Conservation (phyloP, 31 red algal species). For the Odonthalia washingtoniensis region DNA sequence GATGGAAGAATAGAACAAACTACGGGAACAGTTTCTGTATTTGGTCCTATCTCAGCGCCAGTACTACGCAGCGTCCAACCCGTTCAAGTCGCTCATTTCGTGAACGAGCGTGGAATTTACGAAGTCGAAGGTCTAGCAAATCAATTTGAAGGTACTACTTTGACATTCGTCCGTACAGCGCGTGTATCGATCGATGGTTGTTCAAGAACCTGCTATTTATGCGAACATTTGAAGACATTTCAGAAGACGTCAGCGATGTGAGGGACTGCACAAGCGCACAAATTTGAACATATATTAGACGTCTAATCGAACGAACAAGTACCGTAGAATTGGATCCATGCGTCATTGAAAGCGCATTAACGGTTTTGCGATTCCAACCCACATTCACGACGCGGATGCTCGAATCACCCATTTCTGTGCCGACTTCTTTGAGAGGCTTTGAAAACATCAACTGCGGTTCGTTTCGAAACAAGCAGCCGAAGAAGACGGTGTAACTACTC, state of each 20-base stretch:
- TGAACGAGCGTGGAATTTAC: neutral
- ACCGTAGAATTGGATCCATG: neutral
- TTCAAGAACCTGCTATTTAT: too few relatives aligned
- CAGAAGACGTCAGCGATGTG: too few relatives aligned
- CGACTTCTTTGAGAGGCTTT: constrained; percentile 58
- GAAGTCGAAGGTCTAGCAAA: constrained; percentile 5
- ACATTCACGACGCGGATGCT: constrained; percentile 49
- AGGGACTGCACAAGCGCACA: too few relatives aligned
- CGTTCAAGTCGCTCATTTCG: too few relatives aligned
- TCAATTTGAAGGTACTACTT: neutral
- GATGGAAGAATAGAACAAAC: too few relatives aligned
- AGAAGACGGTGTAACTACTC: constrained; percentile 47
- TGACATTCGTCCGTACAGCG: neutral
- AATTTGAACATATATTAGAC: too few relatives aligned
- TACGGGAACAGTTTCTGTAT: constrained; percentile 5
- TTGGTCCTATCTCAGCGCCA: constrained; percentile 24
- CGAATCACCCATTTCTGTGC: constrained; percentile 41
- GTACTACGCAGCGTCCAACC: constrained; percentile 16
- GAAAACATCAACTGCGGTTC: constrained; percentile 45
- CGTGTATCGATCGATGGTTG: neutral
- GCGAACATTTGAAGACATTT: too few relatives aligned
- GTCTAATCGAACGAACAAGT: too few relatives aligned
- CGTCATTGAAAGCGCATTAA: too few relatives aligned
- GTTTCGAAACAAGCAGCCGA: constrained; percentile 42
- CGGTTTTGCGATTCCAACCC: constrained; percentile 26